Percentiles rank a stretch among this genome's conserved stretches.
Evolutionary conservation across 177 flowering plant genomes (phyloP).

Genomic region (Telopea speciosissima): DNA sequence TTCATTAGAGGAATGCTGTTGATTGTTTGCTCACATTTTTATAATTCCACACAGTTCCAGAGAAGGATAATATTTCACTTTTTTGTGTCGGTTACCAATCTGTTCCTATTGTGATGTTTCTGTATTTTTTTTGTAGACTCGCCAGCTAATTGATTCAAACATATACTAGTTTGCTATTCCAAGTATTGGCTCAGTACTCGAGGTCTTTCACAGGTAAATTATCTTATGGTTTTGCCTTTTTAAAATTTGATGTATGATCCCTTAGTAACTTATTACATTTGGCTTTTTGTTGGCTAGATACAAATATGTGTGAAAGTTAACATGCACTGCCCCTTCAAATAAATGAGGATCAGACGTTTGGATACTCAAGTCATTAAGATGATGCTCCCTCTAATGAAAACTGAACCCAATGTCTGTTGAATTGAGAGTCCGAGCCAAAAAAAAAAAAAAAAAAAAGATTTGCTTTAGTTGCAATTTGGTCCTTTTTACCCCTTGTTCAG

Average conservation of each 20-base stretch:
- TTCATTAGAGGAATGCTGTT: too few species aligned
- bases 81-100: neutral
- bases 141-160: slow-evolving; percentile 81
- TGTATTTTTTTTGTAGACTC: slow-evolving; percentile 44
- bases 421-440: too few species aligned
- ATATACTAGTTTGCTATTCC: slow-evolving; percentile 96
- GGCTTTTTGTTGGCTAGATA: neutral
- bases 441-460: too few species aligned
- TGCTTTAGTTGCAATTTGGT: neutral
- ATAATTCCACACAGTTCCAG: neutral
- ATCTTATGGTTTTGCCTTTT: neutral
- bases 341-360: neutral
- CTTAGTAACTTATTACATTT: neutral
- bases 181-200: slow-evolving; percentile 71
- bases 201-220: slow-evolving; percentile 76
- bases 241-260: neutral
- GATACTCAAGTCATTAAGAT: too few species aligned
- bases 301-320: neutral
- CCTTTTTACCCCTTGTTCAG: neutral
- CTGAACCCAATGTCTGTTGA: too few species aligned
- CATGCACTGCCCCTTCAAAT: neutral
- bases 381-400: too few species aligned
- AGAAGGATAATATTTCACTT: neutral
- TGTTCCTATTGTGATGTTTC: slow-evolving; percentile 9
- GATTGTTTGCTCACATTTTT: neutral